Percentiles rank a stretch among this genome's conserved stretches.
These are phyloP conservation scores for Trichoderma breve DNA, from an alignment of 2,329 filamentous ascomycete genomes.

Conservation along the genomic window DNA sequence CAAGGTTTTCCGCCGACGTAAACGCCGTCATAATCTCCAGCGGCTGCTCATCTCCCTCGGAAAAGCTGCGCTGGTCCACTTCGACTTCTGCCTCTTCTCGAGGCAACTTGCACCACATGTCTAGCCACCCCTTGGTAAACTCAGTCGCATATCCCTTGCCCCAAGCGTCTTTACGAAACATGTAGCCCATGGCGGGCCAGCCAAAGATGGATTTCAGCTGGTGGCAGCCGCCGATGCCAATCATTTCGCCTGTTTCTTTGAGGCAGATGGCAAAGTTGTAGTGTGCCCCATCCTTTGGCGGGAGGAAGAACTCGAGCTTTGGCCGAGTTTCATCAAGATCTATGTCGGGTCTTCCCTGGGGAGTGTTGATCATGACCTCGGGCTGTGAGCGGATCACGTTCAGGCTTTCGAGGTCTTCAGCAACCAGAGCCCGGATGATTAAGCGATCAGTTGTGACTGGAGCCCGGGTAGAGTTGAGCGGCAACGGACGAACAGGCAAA, in stretches of 20 bases:
- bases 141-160: conserved; percentile 56
- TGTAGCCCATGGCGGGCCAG: conserved; percentile 59
- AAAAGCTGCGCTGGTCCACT: conserved; percentile 38
- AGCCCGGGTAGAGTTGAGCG: neutral
- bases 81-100: conserved; percentile 41
- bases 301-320: neutral
- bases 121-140: conserved; percentile 47
- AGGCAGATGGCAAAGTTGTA: conserved; percentile 1
- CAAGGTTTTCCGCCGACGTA: conserved; percentile 42
- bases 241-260: neutral
- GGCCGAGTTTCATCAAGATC: neutral
- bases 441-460: neutral
- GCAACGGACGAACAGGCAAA: neutral
- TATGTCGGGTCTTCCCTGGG: neutral
- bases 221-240: conserved; percentile 5
- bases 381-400: neutral
- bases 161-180: conserved; percentile 52
- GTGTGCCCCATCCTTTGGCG: neutral
- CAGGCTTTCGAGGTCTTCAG: neutral
- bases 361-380: neutral
- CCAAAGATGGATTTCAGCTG: conserved; percentile 32
- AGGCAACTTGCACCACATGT: conserved; percentile 47
- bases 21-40: neutral
- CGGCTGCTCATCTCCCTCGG: neutral
- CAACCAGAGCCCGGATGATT: neutral